Base-by-base conservation (phyloP, 2,329 filamentous ascomycete species). In the Stemphylium beticola region DNA sequence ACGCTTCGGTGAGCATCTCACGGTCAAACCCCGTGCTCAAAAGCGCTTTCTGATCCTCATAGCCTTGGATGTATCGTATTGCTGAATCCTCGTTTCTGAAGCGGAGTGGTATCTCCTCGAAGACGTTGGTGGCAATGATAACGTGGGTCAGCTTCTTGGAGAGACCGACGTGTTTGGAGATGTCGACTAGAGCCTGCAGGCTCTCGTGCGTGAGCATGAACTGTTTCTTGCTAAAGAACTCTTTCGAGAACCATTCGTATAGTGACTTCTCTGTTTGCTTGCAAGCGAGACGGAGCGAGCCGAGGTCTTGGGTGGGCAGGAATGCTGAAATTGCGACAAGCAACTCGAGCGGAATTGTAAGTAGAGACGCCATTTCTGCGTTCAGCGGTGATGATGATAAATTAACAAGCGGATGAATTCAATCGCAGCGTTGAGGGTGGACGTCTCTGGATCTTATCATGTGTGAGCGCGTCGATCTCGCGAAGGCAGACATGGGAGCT, bases 171-270 rank as follows among this genome's bases (percentile, higher is more conserved):
- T 79, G 72, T 38, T 74, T 69, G 10, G 77, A 73, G 45, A 79
- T 79, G 44, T 74, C 74, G 31, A 77, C 49, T 12, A 88, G 76
- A 0, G 81, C 77, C 47, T 82, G 78, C 9, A 88, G 74, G 62
- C 86, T 88, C 60, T 78, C 73, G 31, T 83, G 76, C 1, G 81
- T 82, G 49, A 88, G 61, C 82, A 87, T 86, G 72, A 89, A 90
- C 65, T 89, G 86, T 64, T 83, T 84, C 69, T 85, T 85, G 45
- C 76, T 78, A 73, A 90, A 90, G 77, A 87, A 90, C 58, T 88
- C 85, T 20, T 76, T 76, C 24, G 81, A 77, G 61, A 89, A 89
- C 31, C 77, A 77, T 43, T 79, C 76, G 69, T 84, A 84, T 11
- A 88, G 75, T 1, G 77, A 74, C 17, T 73, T 72, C 66, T 89